Percentiles rank a stretch among this genome's conserved stretches.
Evolutionary conservation across 2,329 filamentous ascomycete species (phyloP).

Genomic region (Sporothrix variecibatus): DNA sequence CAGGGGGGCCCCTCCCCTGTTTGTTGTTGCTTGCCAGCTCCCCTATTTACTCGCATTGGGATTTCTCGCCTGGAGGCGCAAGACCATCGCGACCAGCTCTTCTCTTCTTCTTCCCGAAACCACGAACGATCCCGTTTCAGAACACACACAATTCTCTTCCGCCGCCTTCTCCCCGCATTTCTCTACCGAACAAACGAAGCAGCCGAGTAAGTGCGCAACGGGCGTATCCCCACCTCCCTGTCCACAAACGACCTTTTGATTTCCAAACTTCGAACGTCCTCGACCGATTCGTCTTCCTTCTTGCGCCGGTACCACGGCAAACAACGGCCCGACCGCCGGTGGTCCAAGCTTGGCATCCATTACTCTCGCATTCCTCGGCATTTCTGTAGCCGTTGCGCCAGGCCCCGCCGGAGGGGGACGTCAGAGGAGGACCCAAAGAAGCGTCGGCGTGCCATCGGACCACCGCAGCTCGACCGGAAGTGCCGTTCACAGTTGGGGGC

Average conservation of each 20-base stretch:
- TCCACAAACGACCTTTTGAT: neutral
- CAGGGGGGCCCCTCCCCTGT: conserved; percentile 13
- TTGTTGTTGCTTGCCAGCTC: conserved; percentile 26
- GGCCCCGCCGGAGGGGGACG: neutral
- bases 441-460: neutral
- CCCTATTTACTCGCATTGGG: conserved; percentile 20
- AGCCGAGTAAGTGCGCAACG: conserved; percentile 7
- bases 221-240: neutral
- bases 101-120: neutral
- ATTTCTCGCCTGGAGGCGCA: neutral
- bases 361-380: neutral
- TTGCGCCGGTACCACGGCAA: neutral
- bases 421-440: neutral
- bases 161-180: neutral
- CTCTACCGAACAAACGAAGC: neutral
- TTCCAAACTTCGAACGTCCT: neutral
- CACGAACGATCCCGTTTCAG: neutral
- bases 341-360: neutral
- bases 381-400: neutral
- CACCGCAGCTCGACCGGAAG: neutral
- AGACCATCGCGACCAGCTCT: neutral
- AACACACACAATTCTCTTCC: neutral
- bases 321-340: neutral
- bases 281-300: neutral
- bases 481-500: neutral